Conservation (phyloP, 2,329 filamentous ascomycete species). For the Cladosporium sp. region DNA sequence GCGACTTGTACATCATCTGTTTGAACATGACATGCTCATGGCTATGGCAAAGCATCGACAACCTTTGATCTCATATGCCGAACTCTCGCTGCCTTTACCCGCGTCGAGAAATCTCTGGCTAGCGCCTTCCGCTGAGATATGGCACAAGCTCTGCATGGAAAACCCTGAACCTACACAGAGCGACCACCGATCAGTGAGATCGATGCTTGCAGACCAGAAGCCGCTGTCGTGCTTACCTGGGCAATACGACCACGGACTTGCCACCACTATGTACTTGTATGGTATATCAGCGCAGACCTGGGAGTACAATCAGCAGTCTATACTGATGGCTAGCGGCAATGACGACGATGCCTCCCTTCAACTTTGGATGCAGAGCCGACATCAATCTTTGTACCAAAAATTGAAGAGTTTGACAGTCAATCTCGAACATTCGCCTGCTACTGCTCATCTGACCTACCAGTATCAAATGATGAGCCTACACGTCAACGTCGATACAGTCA, state of each 20-base stretch:
- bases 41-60: slow-evolving; percentile 28
- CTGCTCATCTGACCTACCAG: slow-evolving; percentile 21
- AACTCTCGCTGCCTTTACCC: slow-evolving; percentile 27
- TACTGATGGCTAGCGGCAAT: slow-evolving; percentile 13
- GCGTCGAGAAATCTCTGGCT: slow-evolving; percentile 26
- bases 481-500: slow-evolving; percentile 25
- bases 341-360: slow-evolving; percentile 24
- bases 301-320: slow-evolving; percentile 27
- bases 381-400: slow-evolving; percentile 22
- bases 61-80: slow-evolving; percentile 28
- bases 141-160: slow-evolving; percentile 21
- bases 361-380: slow-evolving; percentile 29
- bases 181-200: slow-evolving; percentile 20
- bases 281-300: slow-evolving; percentile 27
- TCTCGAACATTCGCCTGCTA: slow-evolving; percentile 14
- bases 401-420: slow-evolving; percentile 17
- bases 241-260: slow-evolving; percentile 22
- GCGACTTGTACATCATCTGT: slow-evolving; percentile 28
- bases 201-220: slow-evolving; percentile 21
- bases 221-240: slow-evolving; percentile 21
- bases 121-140: slow-evolving; percentile 25
- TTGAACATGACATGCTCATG: slow-evolving; percentile 29
- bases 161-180: background rate
- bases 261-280: slow-evolving; percentile 22
- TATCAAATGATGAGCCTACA: slow-evolving; percentile 29